phyloP scores from a whole-genome alignment of 305 asterid species.

The Fraxinus velutina region DNA sequence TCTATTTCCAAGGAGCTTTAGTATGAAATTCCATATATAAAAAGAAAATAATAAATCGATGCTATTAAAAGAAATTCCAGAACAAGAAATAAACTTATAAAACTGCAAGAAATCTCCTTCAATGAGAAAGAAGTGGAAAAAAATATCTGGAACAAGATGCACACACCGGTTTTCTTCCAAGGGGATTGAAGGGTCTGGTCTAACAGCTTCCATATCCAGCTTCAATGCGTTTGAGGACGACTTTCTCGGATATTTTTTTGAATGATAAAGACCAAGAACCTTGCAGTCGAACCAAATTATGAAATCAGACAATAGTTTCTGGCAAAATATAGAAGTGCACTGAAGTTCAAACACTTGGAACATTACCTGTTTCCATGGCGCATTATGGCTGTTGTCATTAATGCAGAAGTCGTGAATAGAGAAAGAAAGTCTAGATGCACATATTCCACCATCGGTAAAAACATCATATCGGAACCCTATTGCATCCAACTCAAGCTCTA shows the following conservation, averaged over 20 bases:
- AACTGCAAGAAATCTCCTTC: slow-evolving; percentile 15
- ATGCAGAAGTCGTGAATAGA: slow-evolving; percentile 59
- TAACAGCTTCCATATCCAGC: slow-evolving; percentile 75
- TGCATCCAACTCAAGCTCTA: slow-evolving; percentile 72
- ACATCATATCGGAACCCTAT: slow-evolving; percentile 60
- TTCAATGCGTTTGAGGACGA: slow-evolving; percentile 73
- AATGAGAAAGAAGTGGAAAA: slow-evolving; percentile 8
- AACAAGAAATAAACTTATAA: background rate
- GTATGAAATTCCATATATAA: slow-evolving; percentile 1
- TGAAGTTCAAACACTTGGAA: slow-evolving; percentile 23
- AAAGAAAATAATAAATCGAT: background rate
- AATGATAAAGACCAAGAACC: slow-evolving; percentile 85
- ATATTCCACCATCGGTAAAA: slow-evolving; percentile 69
- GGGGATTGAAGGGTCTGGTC: slow-evolving; percentile 82
- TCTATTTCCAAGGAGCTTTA: slow-evolving; percentile 1
- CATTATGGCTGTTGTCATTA: slow-evolving; percentile 65
- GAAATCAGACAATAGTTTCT: slow-evolving; percentile 25
- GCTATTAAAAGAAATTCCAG: slow-evolving; percentile 10
- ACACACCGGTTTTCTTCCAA: slow-evolving; percentile 86
- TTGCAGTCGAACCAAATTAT: slow-evolving; percentile 33
- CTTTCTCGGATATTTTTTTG: slow-evolving; percentile 73
- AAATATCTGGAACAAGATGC: slow-evolving; percentile 10
- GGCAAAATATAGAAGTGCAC: slow-evolving; percentile 15
- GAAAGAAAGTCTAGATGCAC: slow-evolving; percentile 61
- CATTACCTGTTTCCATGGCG: slow-evolving; percentile 95